Conservation (phyloP, 2,329 filamentous ascomycete genomes). For the Knufia fluminis region DNA sequence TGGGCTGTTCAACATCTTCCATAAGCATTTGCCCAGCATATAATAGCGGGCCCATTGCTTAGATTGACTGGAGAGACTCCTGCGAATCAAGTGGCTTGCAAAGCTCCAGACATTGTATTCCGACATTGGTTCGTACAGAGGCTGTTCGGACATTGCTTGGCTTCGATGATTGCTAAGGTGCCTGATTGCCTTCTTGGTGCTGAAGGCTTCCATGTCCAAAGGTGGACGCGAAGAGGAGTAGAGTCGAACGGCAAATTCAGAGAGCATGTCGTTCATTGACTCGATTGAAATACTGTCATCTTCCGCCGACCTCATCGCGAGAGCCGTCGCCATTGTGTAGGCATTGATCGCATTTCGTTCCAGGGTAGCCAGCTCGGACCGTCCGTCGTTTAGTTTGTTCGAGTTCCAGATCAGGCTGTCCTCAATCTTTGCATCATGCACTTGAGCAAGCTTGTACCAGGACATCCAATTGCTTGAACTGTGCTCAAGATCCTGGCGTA, state of each 20-base stretch:
- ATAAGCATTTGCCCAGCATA: slow-evolving; percentile 61
- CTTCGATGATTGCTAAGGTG: slow-evolving; percentile 48
- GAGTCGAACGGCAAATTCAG: slow-evolving; percentile 58
- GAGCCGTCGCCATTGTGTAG: slow-evolving; percentile 60
- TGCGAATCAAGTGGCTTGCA: slow-evolving; percentile 51
- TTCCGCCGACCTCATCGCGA: slow-evolving; percentile 49
- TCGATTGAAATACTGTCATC: slow-evolving; percentile 43
- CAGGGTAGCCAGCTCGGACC: slow-evolving; percentile 61
- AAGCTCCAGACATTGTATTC: slow-evolving; percentile 56
- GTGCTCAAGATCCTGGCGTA: slow-evolving; percentile 74
- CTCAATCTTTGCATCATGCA: slow-evolving; percentile 78
- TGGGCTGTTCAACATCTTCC: slow-evolving; percentile 53
- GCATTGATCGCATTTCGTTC: slow-evolving; percentile 79
- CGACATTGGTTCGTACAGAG: slow-evolving; percentile 48
- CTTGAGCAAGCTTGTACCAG: slow-evolving; percentile 81
- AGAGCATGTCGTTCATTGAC: slow-evolving; percentile 56
- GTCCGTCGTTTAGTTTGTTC: slow-evolving; percentile 81
- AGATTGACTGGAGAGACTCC: slow-evolving; percentile 49
- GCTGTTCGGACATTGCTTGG: slow-evolving; percentile 46
- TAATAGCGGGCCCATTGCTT: slow-evolving; percentile 60
- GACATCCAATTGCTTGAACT: slow-evolving; percentile 77
- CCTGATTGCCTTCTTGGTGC: slow-evolving; percentile 50
- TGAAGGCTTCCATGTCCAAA: slow-evolving; percentile 59
- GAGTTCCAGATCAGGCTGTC: slow-evolving; percentile 82
- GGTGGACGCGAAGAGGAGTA: slow-evolving; percentile 62